Base-by-base conservation (phyloP, 2,329 filamentous ascomycete genomes). In the Myotisia sp. region DNA sequence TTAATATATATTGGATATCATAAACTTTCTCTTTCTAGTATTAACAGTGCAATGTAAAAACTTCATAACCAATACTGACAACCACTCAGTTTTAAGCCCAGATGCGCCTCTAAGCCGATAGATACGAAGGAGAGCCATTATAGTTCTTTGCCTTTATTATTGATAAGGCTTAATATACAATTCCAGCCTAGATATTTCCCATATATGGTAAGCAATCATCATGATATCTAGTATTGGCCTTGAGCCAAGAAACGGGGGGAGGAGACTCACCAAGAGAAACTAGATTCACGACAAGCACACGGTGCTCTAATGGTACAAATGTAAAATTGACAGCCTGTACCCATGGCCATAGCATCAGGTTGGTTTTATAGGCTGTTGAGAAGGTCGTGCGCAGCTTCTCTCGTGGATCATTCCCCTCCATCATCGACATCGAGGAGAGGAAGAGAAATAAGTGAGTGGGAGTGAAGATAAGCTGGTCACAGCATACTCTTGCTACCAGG, bases 271-370 rank as follows among this genome's bases (percentile, higher is more conserved):
- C 76, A 45, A 81, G 59, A 40, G 70, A 81, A 35, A 93, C 67
- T 33, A 92, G 56, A 51, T 94, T 94, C 47, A 92, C 86, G 41
- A 92, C 77, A 47, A 93, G 62, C 26, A 94, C 73, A 39, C 85
- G 71, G 59, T 87, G 76, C 52, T 92, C 73, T 42, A 92, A 64
- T 31, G 86, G 86, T 42, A 93, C 71, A 43, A 90, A 70, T 50
- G 79, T 79, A 63, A 94, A 94, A 65, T 94, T 94, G 51, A 78
- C 67, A 35, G 78, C 65, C 63, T 94, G 86, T 37, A 92, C 83
- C 46, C 64, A 64, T 3, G 86, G 86, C 86, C 86, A 94, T 37
- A 94, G 59, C 63, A 83, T 71, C 68, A 83, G 84, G 63, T 93
- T 94, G 54, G 82, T 78, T 55, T 70, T 70, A 50, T 93, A 70